These are phyloP conservation scores for Rhizopogon sp. DNA, from an alignment of 768 basidiomycete genomes.

Conservation along the genomic window DNA sequence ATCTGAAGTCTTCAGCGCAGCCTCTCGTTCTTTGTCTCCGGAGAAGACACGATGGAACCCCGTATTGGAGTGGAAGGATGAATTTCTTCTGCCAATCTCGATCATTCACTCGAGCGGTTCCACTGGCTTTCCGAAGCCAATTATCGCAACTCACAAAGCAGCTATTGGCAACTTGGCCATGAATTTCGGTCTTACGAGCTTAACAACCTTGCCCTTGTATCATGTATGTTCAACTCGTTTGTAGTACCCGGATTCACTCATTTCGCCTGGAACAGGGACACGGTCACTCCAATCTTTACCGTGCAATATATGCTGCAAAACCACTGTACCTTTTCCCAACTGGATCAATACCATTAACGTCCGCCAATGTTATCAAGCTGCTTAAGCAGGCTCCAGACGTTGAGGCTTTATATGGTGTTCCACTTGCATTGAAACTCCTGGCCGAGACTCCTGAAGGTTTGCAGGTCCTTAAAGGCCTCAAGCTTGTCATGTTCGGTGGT, in stretches of 20 bases:
- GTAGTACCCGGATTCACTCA: background rate
- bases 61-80: conserved; percentile 15
- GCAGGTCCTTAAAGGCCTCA: conserved; percentile 34
- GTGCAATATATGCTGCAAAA: conserved; percentile 37
- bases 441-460: conserved; percentile 44
- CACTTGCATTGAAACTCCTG: conserved; percentile 38
- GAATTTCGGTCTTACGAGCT: conserved; percentile 19
- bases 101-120: conserved; percentile 25
- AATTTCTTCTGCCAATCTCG: conserved; percentile 15
- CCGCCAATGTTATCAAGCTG: conserved; percentile 36
- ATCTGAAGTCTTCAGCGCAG: conserved; percentile 10
- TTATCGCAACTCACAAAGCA: conserved; percentile 31
- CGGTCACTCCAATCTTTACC: conserved; percentile 26
- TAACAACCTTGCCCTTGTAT: conserved; percentile 27
- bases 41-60: conserved; percentile 19
- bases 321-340: conserved; percentile 41
- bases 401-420: conserved; percentile 31
- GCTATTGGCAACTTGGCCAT: conserved; percentile 30
- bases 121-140: conserved; percentile 47
- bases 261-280: conserved; percentile 9
- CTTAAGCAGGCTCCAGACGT: conserved; percentile 29
- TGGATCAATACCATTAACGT: conserved; percentile 39
- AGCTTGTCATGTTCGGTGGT: conserved; percentile 48
- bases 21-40: conserved; percentile 11
- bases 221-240: conserved; percentile 16